Evolutionary conservation across 2,329 filamentous ascomycete genomes (phyloP).

Genomic region (Stachybotrys elegans): DNA sequence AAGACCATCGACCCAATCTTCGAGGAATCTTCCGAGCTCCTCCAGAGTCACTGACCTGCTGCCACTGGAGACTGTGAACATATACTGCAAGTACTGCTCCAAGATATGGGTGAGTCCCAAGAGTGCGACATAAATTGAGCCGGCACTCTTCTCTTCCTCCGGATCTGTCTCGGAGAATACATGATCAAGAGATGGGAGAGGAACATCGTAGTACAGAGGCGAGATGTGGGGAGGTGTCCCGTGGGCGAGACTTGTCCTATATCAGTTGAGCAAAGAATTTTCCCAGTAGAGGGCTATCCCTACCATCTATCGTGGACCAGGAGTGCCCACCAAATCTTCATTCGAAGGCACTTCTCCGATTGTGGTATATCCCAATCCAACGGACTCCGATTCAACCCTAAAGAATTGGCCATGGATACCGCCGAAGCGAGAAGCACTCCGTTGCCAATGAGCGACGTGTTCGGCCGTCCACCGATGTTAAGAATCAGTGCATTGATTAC

Average conservation of each 20-base stretch:
- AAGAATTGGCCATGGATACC: constrained; percentile 46
- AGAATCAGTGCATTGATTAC: constrained; percentile 53
- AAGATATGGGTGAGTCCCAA: constrained; percentile 36
- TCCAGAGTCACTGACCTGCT: background rate
- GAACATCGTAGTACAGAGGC: constrained; percentile 42
- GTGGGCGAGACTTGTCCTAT: constrained; percentile 46
- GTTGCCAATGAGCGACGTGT: constrained; percentile 55
- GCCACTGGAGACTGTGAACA: constrained; percentile 9
- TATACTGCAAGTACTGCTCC: constrained; percentile 23
- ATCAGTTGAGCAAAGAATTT: background rate
- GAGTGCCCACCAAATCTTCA: constrained; percentile 53
- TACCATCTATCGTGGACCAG: constrained; percentile 52
- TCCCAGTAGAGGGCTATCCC: constrained; percentile 4
- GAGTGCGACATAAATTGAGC: constrained; percentile 39
- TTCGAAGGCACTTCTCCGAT: constrained; percentile 44
- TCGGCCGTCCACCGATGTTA: constrained; percentile 55
- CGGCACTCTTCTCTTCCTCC: constrained; percentile 15
- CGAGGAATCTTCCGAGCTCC: constrained; percentile 32
- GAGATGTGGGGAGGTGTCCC: constrained; percentile 47
- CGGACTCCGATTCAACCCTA: constrained; percentile 51
- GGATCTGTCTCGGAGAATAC: constrained; percentile 19
- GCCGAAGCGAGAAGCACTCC: constrained; percentile 44
- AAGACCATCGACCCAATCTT: constrained; percentile 40
- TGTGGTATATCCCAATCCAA: constrained; percentile 46
- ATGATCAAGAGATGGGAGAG: constrained; percentile 31